Percentiles rank a stretch among this genome's conserved stretches.
These are phyloP conservation scores for Hyaloperonospora arabidopsidis DNA, from an alignment of 352 stramenopile species.

Conservation along the genomic window DNA sequence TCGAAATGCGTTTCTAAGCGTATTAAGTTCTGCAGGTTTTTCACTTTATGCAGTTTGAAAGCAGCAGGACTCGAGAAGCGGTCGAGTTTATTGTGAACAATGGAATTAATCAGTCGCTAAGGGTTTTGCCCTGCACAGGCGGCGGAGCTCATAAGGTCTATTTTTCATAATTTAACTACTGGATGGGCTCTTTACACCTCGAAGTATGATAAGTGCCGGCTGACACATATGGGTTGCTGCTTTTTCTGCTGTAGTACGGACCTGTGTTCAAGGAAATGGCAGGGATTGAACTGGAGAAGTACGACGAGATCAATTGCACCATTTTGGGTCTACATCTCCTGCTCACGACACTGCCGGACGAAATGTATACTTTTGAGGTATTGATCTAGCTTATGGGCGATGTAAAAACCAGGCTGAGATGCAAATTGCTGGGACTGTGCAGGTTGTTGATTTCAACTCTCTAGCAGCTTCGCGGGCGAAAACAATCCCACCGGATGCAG, in stretches of 20 bases:
- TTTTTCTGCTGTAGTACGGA: conserved; percentile 42
- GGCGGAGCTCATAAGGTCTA: conserved; percentile 77
- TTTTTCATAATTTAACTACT: neutral
- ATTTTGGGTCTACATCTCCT: conserved; percentile 96
- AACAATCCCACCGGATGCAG: conserved; percentile 64
- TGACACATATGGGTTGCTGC: neutral
- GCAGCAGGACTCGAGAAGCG: conserved; percentile 59
- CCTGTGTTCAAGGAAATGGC: conserved; percentile 60
- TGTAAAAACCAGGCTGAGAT: conserved; percentile 7
- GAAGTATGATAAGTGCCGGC: neutral
- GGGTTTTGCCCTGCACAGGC: conserved; percentile 69
- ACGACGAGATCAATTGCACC: conserved; percentile 94
- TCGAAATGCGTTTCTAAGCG: neutral
- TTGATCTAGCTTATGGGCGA: neutral
- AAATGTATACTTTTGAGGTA: conserved; percentile 97
- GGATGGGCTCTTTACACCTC: neutral
- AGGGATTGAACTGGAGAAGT: conserved; percentile 78
- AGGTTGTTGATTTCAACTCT: conserved; percentile 78
- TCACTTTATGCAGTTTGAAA: conserved; percentile 92
- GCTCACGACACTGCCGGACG: conserved; percentile 90
- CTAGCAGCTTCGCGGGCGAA: conserved; percentile 69
- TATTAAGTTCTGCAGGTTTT: conserved; percentile 57
- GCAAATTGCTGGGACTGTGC: neutral
- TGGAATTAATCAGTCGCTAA: conserved; percentile 76
- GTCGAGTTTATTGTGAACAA: conserved; percentile 72